Percentiles rank a stretch among this genome's conserved stretches.
These are phyloP conservation scores for Lactarius pseudohatsudake DNA, from an alignment of 768 basidiomycete species.

Conservation along the genomic window DNA sequence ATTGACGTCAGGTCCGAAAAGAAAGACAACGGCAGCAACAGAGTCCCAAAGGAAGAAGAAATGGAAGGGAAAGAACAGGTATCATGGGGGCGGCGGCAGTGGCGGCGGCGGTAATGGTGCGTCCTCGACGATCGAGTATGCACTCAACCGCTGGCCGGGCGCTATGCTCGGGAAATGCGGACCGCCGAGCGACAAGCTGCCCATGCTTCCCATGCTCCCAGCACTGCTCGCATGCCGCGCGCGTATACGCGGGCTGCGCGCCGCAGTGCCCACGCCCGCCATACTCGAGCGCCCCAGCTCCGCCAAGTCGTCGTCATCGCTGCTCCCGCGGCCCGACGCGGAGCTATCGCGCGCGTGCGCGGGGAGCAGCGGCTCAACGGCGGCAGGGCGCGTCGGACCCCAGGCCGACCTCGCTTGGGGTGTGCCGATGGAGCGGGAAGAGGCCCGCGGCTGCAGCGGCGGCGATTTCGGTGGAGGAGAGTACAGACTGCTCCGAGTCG, in stretches of 20 bases:
- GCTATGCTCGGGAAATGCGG: constrained; percentile 19
- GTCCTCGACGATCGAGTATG: neutral
- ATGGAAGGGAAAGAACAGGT: neutral
- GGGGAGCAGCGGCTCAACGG: constrained; percentile 36
- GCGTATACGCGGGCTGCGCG: constrained; percentile 34
- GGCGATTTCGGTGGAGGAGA: constrained; percentile 10
- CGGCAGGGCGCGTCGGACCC: constrained; percentile 6
- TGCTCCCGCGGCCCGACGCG: constrained; percentile 31
- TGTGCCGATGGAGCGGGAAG: constrained; percentile 12
- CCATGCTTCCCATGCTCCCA: constrained; percentile 12
- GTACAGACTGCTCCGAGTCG: neutral
- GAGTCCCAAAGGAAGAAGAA: neutral
- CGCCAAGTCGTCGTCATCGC: constrained; percentile 12
- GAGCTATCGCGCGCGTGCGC: constrained; percentile 34
- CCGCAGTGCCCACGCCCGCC: constrained; percentile 49
- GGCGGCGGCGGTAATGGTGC: neutral
- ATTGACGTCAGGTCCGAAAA: neutral
- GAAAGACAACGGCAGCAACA: neutral
- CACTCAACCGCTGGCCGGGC: constrained; percentile 15
- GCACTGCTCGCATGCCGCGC: constrained; percentile 9
- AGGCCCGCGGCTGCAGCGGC: constrained; percentile 10
- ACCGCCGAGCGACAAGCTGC: constrained; percentile 9
- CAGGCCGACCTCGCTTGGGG: constrained; percentile 19
- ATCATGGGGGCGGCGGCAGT: neutral
- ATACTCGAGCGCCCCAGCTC: constrained; percentile 35